Conservation (phyloP, 1,284 basidiomycete species). For the Athelia psychrophila region DNA sequence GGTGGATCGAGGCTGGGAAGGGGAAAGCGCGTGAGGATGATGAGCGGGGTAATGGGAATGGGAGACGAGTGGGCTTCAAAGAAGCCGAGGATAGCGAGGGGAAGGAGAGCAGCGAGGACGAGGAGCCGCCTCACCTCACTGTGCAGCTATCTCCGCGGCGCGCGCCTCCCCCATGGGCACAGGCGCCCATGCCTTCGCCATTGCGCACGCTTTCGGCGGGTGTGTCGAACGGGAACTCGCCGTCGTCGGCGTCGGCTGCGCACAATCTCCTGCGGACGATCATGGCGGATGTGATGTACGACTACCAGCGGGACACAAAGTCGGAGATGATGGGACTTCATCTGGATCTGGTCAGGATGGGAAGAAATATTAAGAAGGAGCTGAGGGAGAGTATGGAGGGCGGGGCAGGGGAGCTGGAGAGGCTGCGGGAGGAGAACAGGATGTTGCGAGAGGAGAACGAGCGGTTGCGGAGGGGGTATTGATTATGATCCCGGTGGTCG, state of each 20-base stretch:
- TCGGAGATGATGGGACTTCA: conserved; percentile 69
- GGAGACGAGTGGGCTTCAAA: conserved; percentile 31
- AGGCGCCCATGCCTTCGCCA: conserved; percentile 41
- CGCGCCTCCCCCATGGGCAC: conserved; percentile 24
- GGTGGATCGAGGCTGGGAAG: conserved; percentile 38
- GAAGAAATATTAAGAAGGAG: conserved; percentile 53
- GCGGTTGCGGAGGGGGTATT: conserved; percentile 52
- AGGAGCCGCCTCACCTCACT: conserved; percentile 32
- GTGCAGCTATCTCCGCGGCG: conserved; percentile 64
- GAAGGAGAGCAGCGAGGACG: conserved; percentile 16
- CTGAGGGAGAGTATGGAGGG: conserved; percentile 52
- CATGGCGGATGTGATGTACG: conserved; percentile 66
- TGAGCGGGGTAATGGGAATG: conserved; percentile 27
- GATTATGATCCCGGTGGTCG: conserved; percentile 6
- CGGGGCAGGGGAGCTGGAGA: conserved; percentile 52
- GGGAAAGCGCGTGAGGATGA: conserved; percentile 13
- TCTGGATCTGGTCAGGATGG: conserved; percentile 67
- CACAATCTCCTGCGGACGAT: conserved; percentile 63
- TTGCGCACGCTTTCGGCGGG: conserved; percentile 28
- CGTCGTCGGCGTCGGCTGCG: conserved; percentile 34
- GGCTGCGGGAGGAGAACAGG: conserved; percentile 38
- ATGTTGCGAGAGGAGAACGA: conserved; percentile 68
- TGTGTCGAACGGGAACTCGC: conserved; percentile 1
- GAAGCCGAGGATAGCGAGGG: conserved; percentile 24
- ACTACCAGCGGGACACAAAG: conserved; percentile 64